A percentile compares a stretch with the other conserved stretches of the same genome.
phyloP scores from a whole-genome alignment of 805 yeast genomes.

The Kluyveromyces starmeri region DNA sequence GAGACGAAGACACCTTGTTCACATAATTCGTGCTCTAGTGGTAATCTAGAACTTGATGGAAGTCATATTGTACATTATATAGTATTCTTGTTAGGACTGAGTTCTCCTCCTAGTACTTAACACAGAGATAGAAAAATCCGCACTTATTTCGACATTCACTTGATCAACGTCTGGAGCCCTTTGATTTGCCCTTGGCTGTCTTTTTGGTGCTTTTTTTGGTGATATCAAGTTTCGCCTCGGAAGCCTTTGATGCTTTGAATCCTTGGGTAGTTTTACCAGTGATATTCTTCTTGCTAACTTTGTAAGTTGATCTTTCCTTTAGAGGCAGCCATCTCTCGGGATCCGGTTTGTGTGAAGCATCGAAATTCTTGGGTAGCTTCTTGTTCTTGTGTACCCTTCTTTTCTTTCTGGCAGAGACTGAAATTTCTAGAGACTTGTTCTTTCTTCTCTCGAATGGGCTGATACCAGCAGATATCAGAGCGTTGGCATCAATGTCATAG shows the following conservation, averaged over 20 bases:
- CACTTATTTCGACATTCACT: no score
- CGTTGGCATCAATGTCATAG: conserved; percentile 15
- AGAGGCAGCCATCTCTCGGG: conserved; percentile 88
- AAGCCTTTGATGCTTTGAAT: conserved; percentile 36
- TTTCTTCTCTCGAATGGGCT: conserved; percentile 13
- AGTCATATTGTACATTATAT: no score
- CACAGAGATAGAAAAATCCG: no score
- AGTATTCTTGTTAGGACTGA: no score
- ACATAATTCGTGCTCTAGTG: no score
- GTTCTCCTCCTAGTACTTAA: no score
- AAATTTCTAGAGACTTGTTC: background rate
- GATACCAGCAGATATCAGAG: conserved; percentile 15
- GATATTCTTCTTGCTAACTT: conserved; percentile 53
- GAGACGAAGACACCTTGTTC: conserved; percentile 95
- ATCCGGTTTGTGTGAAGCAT: conserved; percentile 35
- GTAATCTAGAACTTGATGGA: no score
- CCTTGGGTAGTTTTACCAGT: conserved; percentile 50
- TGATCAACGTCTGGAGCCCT: no score
- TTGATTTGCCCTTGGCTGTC: background rate
- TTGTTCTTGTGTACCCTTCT: conserved; percentile 29
- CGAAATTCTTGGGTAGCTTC: conserved; percentile 36
- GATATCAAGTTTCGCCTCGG: conserved; percentile 27
- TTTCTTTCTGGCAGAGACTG: conserved; percentile 16
- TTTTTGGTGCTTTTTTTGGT: conserved; percentile 15
- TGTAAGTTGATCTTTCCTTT: conserved; percentile 77